Percentiles rank a stretch among this genome's conserved stretches.
phyloP scores from a whole-genome alignment of 495 filamentous ascomycete species.

The Hyaloscypha hepaticicola region DNA sequence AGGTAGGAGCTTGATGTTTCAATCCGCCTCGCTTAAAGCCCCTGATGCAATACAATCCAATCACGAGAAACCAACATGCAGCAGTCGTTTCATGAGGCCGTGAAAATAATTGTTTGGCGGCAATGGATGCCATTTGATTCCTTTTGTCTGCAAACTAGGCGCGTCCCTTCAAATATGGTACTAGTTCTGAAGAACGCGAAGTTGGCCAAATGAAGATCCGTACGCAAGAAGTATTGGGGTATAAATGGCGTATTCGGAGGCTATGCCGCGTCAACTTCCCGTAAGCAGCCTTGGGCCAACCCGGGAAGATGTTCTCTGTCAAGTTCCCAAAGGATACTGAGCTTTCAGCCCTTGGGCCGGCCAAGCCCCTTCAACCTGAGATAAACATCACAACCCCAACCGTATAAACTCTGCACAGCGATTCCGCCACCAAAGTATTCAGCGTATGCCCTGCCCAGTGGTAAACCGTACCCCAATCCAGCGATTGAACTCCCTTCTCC shows the following conservation, averaged over 20 bases:
- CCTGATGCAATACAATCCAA: not conserved
- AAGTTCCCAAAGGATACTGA: not conserved
- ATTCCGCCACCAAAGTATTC: constrained; percentile 99
- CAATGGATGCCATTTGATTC: not conserved
- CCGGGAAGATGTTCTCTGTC: constrained; percentile 1
- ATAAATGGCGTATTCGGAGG: no score
- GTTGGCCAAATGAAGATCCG: no score
- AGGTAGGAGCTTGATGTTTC: not conserved
- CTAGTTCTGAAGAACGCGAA: no score
- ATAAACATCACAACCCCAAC: constrained; percentile 87
- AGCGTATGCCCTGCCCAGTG: constrained; percentile 88
- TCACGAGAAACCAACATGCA: not conserved
- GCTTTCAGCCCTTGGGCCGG: constrained; percentile 33
- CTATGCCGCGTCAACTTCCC: no score
- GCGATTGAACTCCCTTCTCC: constrained; percentile 76
- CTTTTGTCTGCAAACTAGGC: not conserved
- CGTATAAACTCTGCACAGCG: constrained; percentile 87
- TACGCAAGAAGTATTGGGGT: no score
- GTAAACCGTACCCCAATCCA: constrained; percentile 89
- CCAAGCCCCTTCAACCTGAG: constrained; percentile 82
- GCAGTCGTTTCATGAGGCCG: not conserved
- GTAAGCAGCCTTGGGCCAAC: no score
- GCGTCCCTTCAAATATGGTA: no score
- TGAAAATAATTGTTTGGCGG: not conserved
- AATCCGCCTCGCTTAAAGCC: constrained; percentile 8